Evolutionary conservation across 2,329 filamentous ascomycete genomes (phyloP), one percentile per base, ranked within the genome.

Genomic region (Chalaropsis ovoidea): DNA sequence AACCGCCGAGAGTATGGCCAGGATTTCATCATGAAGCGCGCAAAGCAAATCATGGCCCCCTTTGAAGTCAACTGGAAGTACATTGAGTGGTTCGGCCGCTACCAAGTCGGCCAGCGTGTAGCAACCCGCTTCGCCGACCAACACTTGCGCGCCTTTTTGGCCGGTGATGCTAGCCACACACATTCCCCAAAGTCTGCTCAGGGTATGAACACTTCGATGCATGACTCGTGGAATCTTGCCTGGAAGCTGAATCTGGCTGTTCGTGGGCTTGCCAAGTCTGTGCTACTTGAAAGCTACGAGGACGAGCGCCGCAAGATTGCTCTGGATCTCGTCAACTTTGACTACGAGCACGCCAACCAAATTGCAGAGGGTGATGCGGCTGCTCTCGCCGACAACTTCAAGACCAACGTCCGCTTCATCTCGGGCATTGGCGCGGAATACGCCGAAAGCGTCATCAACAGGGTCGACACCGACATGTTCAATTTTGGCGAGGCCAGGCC

Each of bases 171-270:
- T 42, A 86, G 84, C 68, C 86, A 89, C 69, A 89, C 86, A 0
- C 86, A 89, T 71, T 86, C 83, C 1, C 86, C 86, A 3, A 88
- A 88, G 73, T 85, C 86, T 0, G 86, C 86, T 0, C 86, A 88
- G 74, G 86, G 80, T 64, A 81, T 82, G 79, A 90, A 90, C 73
- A 80, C 79, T 6, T 79, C 79, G 8, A 82, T 83, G 76, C 76
- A 80, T 61, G 86, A 88, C 68, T 76, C 81, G 4, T 81, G 87
- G 71, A 90, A 88, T 70, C 72, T 84, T 2, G 76, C 76, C 31
- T 82, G 79, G 77, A 80, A 78, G 71, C 74, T 80, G 68, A 79
- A 80, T 75, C 69, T 82, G 69, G 74, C 77, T 72, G 82, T 81
- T 24, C 78, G 82, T 63, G 82, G 82, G 7, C 75, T 86, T 15